Percentiles rank a stretch among this genome's conserved stretches.
Conservation (phyloP, 345 rosid species). For the Eucalyptus guilfoylei region DNA sequence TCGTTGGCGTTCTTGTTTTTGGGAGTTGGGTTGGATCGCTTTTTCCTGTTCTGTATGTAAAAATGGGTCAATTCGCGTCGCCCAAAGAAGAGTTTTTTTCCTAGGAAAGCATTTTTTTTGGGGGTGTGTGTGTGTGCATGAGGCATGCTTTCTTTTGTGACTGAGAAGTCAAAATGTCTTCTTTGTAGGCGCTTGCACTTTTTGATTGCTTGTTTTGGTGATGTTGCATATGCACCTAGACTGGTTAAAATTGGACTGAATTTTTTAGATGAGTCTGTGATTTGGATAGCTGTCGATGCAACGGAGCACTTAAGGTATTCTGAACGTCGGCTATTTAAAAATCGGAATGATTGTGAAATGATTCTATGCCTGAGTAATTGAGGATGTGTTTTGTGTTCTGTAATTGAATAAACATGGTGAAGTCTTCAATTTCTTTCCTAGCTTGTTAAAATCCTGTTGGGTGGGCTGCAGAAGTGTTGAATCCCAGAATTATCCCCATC, state of each 20-base stretch:
- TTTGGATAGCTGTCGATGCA: neutral
- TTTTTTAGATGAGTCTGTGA: neutral
- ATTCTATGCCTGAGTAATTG: neutral
- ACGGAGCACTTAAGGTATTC: neutral
- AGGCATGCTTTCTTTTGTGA: neutral
- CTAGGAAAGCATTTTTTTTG: neutral
- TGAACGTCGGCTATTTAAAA: neutral
- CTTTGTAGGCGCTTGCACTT: neutral
- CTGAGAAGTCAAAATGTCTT: neutral
- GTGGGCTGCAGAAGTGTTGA: neutral
- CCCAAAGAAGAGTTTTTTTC: neutral
- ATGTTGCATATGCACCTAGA: neutral
- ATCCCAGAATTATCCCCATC: neutral
- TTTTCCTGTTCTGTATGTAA: neutral
- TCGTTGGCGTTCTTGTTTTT: neutral
- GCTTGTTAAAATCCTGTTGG: neutral
- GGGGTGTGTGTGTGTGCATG: too few species aligned
- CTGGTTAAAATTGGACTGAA: neutral
- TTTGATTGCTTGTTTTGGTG: neutral
- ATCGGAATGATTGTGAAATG: neutral
- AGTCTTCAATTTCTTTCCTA: neutral
- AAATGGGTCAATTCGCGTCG: neutral
- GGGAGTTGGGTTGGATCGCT: neutral
- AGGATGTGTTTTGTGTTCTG: neutral
- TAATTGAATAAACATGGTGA: neutral